phyloP scores from a whole-genome alignment of 208 protist genomes.

The Blechomonas ayalai region DNA sequence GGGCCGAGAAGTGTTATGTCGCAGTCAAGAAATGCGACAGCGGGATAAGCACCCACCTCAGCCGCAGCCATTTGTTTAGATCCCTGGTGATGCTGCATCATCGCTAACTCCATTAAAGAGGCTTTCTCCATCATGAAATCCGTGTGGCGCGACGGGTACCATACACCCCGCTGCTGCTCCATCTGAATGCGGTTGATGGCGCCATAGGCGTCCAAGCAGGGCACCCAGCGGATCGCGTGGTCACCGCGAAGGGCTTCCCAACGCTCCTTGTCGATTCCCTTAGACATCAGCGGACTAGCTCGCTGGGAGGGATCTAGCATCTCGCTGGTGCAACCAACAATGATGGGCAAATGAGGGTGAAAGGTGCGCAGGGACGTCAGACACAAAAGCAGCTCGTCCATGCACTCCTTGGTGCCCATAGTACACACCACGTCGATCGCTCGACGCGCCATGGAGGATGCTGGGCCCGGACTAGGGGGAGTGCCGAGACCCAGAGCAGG shows the following conservation, averaged over 20 bases:
- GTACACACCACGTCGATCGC: slow-evolving; percentile 65
- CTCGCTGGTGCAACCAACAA: slow-evolving; percentile 45
- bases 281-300: neutral
- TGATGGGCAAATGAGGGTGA: slow-evolving; percentile 43
- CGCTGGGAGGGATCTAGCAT: slow-evolving; percentile 20
- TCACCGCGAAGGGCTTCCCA: slow-evolving; percentile 16
- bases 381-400: slow-evolving; percentile 64
- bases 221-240: slow-evolving; percentile 40
- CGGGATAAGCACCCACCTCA: neutral
- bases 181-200: slow-evolving; percentile 49
- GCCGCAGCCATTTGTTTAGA: slow-evolving; percentile 1
- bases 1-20: slow-evolving; percentile 51
- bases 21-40: slow-evolving; percentile 64
- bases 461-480: too few relatives aligned
- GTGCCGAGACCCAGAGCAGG: too few relatives aligned
- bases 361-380: slow-evolving; percentile 42
- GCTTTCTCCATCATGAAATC: slow-evolving; percentile 89
- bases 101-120: slow-evolving; percentile 64
- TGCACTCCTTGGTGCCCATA: slow-evolving; percentile 78
- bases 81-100: slow-evolving; percentile 22
- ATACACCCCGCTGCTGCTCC: slow-evolving; percentile 58
- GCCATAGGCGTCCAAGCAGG: slow-evolving; percentile 58
- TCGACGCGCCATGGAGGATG: too few relatives aligned
- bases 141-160: slow-evolving; percentile 57
- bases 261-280: neutral